Base-by-base conservation (phyloP, 805 yeast species). In the Wickerhamiella cacticola region DNA sequence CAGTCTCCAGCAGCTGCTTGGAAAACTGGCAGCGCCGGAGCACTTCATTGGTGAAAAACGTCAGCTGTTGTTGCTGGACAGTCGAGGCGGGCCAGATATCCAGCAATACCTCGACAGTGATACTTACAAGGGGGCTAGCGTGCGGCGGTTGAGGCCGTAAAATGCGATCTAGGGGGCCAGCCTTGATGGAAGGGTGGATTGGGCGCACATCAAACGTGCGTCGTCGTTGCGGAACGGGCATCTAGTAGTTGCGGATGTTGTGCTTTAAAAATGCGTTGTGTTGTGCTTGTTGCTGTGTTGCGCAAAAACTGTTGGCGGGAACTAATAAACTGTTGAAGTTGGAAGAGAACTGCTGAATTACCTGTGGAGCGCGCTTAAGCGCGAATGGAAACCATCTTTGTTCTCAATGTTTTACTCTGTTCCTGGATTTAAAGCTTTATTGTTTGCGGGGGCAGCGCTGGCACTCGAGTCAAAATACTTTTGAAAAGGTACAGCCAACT, bases 1-100 rank as follows among this genome's bases (percentile, higher is more conserved):
- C 74, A 38, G 81, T 71, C 55, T 80, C 85, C 51, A 84, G 70
- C 2, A 80, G 72, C 34, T 77, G 70, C 50, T 73, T 70, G 13
- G 82, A 74, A 36, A 82, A 72, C 50, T 76, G 72, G 13, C 84
- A 78, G 28, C 69, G 64, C 19, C 64, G 63, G 43, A 68, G 55
- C n/a, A 67, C 62, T 47, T 66, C 70, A 54, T 60, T 58, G 44
- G 70, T 57, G 55, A 65, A 69, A 31, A 54, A 12, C 1, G 41
- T 26, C 59, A 56, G 54, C 55, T 15, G 28, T 55, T 52, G 45
- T 60, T 59, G 16, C 40, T 63, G 12, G 19, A 16, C 7, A 19
- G 39, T 22, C 59, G 56, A 54, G 61, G 25, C 54, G 59, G 21
- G 56, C 66, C 66, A 60, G 35, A 62, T 55, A 41, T 60, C 53